phyloP scores from a whole-genome alignment of 2,329 filamentous ascomycete species.

The Colletotrichum shisoi region DNA sequence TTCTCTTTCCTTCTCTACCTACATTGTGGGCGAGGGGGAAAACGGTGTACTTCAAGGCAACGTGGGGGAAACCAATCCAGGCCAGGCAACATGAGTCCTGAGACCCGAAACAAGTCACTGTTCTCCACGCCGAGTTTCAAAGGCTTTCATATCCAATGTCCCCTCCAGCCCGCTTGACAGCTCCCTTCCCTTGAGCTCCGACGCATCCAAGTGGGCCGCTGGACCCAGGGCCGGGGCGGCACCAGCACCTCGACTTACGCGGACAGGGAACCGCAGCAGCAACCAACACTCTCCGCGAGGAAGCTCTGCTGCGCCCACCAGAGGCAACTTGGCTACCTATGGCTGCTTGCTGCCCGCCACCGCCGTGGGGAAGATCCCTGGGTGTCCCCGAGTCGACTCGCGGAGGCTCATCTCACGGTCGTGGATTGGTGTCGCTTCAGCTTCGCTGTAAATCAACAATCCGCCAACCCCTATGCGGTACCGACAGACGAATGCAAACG shows the following conservation, averaged over 20 bases:
- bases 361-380: slow-evolving; percentile 24
- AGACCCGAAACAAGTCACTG: not conserved
- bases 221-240: slow-evolving; percentile 18
- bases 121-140: not conserved
- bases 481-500: too few relatives aligned
- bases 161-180: not conserved
- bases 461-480: too few relatives aligned
- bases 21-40: too few relatives aligned
- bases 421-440: too few relatives aligned
- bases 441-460: too few relatives aligned
- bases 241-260: slow-evolving; percentile 24
- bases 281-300: not conserved
- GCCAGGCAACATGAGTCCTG: not conserved
- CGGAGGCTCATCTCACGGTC: not conserved
- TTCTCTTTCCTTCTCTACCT: not conserved
- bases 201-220: slow-evolving; percentile 8
- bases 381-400: slow-evolving; percentile 8
- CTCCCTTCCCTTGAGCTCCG: slow-evolving; percentile 16
- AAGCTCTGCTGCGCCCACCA: not conserved
- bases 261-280: slow-evolving; percentile 33
- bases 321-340: not conserved
- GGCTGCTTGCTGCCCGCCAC: not conserved
- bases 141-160: not conserved
- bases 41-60: too few relatives aligned
- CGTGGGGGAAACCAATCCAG: too few relatives aligned